phyloP scores from a whole-genome alignment of 805 yeast genomes.

The Lipomyces yamadae region DNA sequence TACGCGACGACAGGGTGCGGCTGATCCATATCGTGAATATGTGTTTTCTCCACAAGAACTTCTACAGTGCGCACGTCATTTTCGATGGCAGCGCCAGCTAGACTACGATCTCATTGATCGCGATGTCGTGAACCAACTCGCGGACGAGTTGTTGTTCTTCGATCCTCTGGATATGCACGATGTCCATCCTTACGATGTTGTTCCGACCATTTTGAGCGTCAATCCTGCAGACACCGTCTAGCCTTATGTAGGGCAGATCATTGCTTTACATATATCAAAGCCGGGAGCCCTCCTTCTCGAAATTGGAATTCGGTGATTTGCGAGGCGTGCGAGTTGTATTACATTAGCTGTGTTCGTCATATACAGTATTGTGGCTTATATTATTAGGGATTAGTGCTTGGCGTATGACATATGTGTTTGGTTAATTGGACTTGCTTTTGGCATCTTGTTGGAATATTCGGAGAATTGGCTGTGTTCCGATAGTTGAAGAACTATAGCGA shows the following conservation, averaged over 20 bases:
- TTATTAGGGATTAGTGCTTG: not conserved
- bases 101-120: not conserved
- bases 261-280: not conserved
- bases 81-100: not conserved
- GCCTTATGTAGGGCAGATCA: not conserved
- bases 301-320: not conserved
- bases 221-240: not conserved
- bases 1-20: not conserved
- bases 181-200: not conserved
- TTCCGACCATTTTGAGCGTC: not conserved
- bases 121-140: not conserved
- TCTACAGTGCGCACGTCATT: not conserved
- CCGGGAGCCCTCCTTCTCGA: not conserved
- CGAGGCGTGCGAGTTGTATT: not conserved
- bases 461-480: not conserved
- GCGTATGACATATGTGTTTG: not conserved
- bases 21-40: not conserved
- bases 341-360: not conserved
- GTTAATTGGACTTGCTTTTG: not conserved
- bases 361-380: not conserved
- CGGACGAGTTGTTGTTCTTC: conserved; percentile 2
- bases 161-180: not conserved
- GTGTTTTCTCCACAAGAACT: not conserved
- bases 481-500: not conserved
- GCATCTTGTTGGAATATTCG: not conserved